Evolutionary conservation across 164 flowering plant species (phyloP).

Genomic region (Annona squamosa): DNA sequence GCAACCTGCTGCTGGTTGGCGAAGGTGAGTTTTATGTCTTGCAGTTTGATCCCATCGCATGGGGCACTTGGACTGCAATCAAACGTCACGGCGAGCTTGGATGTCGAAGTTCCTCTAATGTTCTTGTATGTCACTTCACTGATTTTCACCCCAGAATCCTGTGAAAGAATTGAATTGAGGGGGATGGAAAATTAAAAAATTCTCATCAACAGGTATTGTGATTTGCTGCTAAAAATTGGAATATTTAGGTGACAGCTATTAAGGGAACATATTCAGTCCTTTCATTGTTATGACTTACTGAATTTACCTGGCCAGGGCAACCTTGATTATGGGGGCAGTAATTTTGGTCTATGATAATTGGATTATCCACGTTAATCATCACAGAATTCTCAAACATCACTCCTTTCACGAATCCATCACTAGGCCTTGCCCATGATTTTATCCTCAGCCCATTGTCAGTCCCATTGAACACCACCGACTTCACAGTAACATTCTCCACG

Average conservation of each 20-base stretch:
- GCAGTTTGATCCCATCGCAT: conserved; percentile 15
- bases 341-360: conserved; percentile 67
- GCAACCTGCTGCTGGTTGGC: conserved; percentile 7
- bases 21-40: conserved; percentile 19
- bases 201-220: neutral
- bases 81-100: conserved; percentile 19
- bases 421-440: conserved; percentile 68
- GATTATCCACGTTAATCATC: conserved; percentile 50
- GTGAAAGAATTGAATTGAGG: neutral
- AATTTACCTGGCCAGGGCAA: conserved; percentile 53
- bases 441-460: conserved; percentile 64
- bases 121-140: conserved; percentile 14
- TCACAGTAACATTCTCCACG: conserved; percentile 62
- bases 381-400: conserved; percentile 39
- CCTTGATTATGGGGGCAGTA: conserved; percentile 47
- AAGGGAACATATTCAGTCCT: neutral
- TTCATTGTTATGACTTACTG: neutral
- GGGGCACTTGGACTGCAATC: conserved; percentile 17
- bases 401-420: conserved; percentile 47
- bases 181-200: neutral
- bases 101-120: conserved; percentile 22
- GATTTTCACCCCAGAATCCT: conserved; percentile 22
- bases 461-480: conserved; percentile 31
- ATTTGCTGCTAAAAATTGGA: neutral
- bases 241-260: neutral